A percentile compares a stretch with the other conserved stretches of the same genome.
These are phyloP conservation scores for Kluyveromyces siamensis DNA, from an alignment of 805 yeast species.

Conservation along the genomic window DNA sequence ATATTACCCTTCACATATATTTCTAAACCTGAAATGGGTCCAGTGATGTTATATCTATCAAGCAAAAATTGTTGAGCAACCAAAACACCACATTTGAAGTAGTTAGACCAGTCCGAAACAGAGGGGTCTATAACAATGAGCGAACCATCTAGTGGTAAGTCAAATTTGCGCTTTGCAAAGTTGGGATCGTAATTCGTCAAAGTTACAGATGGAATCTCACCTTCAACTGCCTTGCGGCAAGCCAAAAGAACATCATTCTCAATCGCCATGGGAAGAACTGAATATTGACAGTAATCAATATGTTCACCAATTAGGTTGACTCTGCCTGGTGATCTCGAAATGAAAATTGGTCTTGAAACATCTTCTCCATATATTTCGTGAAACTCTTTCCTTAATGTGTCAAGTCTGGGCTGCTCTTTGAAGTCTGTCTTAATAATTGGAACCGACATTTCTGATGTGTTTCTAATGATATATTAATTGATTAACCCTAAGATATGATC, in stretches of 20 bases:
- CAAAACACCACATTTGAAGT: constrained; percentile 54
- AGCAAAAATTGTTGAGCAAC: constrained; percentile 46
- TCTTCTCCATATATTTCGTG: constrained; percentile 24
- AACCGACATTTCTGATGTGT: neutral
- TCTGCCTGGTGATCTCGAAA: constrained; percentile 65
- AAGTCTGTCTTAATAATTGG: constrained; percentile 2
- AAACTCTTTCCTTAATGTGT: constrained; percentile 3
- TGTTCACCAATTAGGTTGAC: constrained; percentile 72
- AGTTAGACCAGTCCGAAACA: constrained; percentile 54
- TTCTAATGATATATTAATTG: neutral
- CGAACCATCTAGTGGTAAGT: constrained; percentile 34
- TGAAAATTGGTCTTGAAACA: constrained; percentile 22
- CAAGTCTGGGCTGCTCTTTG: constrained; percentile 8
- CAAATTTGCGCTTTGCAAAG: constrained; percentile 31
- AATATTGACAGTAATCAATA: constrained; percentile 57
- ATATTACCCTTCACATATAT: constrained; percentile 53
- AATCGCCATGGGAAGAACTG: constrained; percentile 68
- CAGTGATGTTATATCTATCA: constrained; percentile 23
- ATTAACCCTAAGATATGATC: too few relatives aligned
- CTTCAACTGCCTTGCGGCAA: constrained; percentile 26
- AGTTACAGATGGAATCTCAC: constrained; percentile 19
- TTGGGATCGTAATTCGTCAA: constrained; percentile 29
- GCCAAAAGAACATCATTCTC: constrained; percentile 55
- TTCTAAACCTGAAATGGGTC: constrained; percentile 38
- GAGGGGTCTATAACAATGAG: constrained; percentile 39